phyloP scores from a whole-genome alignment of 768 basidiomycete genomes.

The Phaeotremella skinneri region DNA sequence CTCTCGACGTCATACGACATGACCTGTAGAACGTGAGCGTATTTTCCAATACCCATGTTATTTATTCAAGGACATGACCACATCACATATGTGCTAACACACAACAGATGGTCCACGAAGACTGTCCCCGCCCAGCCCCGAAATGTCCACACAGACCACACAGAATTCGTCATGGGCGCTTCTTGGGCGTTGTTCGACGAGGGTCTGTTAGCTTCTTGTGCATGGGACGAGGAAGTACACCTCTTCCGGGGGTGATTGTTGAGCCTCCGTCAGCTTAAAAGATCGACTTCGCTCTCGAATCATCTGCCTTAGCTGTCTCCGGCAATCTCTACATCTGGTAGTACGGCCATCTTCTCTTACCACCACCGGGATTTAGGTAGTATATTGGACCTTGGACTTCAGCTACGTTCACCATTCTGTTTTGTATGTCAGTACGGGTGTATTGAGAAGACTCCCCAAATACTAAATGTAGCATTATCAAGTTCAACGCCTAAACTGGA shows the following conservation, averaged over 20 bases:
- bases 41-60: conserved; percentile 4
- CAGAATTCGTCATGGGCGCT: conserved; percentile 90
- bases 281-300: too few relatives aligned
- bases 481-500: too few relatives aligned
- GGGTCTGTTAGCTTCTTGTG: conserved; percentile 79
- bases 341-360: too few relatives aligned
- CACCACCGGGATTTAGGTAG: too few relatives aligned
- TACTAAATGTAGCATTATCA: too few relatives aligned
- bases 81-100: conserved; percentile 19
- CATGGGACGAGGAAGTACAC: conserved; percentile 84
- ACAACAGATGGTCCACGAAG: conserved; percentile 69
- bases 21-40: conserved; percentile 82
- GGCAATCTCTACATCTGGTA: too few relatives aligned
- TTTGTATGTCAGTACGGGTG: too few relatives aligned
- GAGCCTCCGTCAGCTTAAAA: too few relatives aligned
- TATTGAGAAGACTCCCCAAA: too few relatives aligned
- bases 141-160: conserved; percentile 70
- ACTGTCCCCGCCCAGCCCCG: conserved; percentile 47
- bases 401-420: too few relatives aligned
- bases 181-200: conserved; percentile 90
- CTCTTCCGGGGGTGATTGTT: conserved; percentile 56
- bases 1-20: conserved; percentile 81
- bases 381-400: too few relatives aligned
- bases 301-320: too few relatives aligned
- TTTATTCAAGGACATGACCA: background rate